Conservation (phyloP, 306 rosid species). For the Begonia fuchsioides region DNA sequence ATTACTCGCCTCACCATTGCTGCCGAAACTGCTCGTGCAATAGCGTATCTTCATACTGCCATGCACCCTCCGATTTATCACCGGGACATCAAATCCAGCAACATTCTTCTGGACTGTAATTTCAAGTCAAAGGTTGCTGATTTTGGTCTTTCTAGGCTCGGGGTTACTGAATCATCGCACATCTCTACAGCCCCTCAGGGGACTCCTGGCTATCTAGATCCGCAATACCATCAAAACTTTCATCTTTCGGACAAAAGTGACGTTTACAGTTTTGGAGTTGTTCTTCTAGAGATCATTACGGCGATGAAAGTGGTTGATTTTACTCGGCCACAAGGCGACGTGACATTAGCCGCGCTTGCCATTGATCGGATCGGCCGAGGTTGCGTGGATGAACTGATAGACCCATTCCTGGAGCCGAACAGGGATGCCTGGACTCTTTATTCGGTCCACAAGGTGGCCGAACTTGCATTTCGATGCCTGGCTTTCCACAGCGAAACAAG, state of each 20-base stretch:
- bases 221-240: constrained; percentile 93
- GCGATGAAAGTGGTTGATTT: constrained; percentile 92
- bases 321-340: constrained; percentile 53
- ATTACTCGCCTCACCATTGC: constrained; percentile 74
- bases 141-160: constrained; percentile 94
- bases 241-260: constrained; percentile 95
- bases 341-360: constrained; percentile 94
- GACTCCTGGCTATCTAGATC: constrained; percentile 95
- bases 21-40: constrained; percentile 72
- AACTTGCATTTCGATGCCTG: constrained; percentile 94
- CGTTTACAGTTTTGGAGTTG: constrained; percentile 94
- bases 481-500: constrained; percentile 90
- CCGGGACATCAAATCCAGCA: constrained; percentile 88
- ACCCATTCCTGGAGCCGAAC: constrained; percentile 76
- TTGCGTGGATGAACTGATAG: constrained; percentile 63
- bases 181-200: constrained; percentile 97
- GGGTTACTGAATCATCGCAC: constrained; percentile 70
- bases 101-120: constrained; percentile 62
- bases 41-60: constrained; percentile 83
- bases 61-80: constrained; percentile 91
- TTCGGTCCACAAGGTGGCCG: constrained; percentile 77
- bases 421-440: constrained; percentile 97
- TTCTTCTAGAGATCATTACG: constrained; percentile 82
- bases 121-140: constrained; percentile 94
- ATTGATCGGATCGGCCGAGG: constrained; percentile 80